Conservation (phyloP, 768 basidiomycete species). For the Pleurotus tuber-regium region DNA sequence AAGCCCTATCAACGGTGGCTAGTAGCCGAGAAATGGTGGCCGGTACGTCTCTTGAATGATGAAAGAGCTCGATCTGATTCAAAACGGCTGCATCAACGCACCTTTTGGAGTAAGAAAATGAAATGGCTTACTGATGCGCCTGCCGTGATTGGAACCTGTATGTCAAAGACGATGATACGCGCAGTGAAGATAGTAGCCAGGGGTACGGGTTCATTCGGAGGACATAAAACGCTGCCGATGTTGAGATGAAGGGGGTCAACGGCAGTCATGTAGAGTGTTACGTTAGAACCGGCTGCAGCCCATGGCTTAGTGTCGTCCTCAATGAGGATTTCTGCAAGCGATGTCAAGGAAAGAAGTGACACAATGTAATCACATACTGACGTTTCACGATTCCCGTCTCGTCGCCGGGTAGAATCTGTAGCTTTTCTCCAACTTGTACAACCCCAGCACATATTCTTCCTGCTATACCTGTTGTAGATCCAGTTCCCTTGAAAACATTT, state of each 20-base stretch:
- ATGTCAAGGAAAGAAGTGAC: not conserved
- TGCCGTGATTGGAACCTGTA: constrained; percentile 82
- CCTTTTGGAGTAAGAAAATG: not conserved
- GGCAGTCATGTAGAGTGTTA: constrained; percentile 76
- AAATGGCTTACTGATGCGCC: constrained; percentile 69
- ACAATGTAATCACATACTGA: constrained; percentile 23
- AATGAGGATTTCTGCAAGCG: constrained; percentile 72
- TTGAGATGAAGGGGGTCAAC: constrained; percentile 86
- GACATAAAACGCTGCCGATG: constrained; percentile 89
- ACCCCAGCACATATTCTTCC: constrained; percentile 87
- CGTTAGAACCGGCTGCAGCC: constrained; percentile 89
- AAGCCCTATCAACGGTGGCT: constrained; percentile 74
- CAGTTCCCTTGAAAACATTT: constrained; percentile 92
- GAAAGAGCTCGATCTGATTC: constrained; percentile 86
- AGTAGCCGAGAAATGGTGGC: constrained; percentile 82
- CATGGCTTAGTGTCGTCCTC: constrained; percentile 79
- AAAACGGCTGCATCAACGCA: too few species aligned
- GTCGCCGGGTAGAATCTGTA: constrained; percentile 90
- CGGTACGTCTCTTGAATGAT: constrained; percentile 91
- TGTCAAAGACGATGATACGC: constrained; percentile 91
- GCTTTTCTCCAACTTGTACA: constrained; percentile 86
- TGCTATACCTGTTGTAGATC: constrained; percentile 72
- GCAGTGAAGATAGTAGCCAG: constrained; percentile 78
- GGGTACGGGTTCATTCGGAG: constrained; percentile 66
- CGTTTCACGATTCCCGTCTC: constrained; percentile 80